Evolutionary conservation across 2,329 filamentous ascomycete genomes (phyloP), one percentile per base, ranked within the genome.

Genomic region (Phyllosticta citrichinensis): DNA sequence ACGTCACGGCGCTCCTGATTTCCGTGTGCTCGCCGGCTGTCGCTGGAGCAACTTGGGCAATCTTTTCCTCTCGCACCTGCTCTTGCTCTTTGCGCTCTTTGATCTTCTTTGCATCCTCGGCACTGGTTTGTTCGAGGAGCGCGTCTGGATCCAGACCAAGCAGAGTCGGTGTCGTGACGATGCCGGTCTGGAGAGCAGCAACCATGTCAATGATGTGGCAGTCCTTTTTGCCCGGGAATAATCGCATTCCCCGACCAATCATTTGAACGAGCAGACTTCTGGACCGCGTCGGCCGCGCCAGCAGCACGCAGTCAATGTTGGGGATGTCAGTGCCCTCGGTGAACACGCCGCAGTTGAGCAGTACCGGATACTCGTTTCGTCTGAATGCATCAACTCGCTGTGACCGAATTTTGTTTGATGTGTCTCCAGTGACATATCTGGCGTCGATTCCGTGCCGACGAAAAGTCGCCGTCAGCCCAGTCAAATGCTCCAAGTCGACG

Each of bases 151-250:
- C 89, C 8, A 99, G 83, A 1, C 94, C 94, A 67, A 97, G 97
- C 1, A 99, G 78, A 0, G 94, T 97, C 0, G 94, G 93, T 0
- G 90, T 91, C 0, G 91, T 95, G 2, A 96, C 83, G 57, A 99
- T 89, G 4, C 94, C 94, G 0, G 86, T 88, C 57, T 86, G 85
- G 22, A 97, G 77, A 47, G 86, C 91, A 0, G 92, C 88, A 0
- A 97, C 94, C 85, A 99, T 91, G 73, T 99, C 94, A 68, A 99
- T 95, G 63, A 99, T 81, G 71, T 97, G 94, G 67, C 94, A 99
- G 69, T 97, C 84, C 50, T 86, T 77, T 74, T 99, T 99, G 12
- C 83, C 88, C 0, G 86, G 79, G 70, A 90, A 82, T 50, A 97
- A 76, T 52, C 94, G 85, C 84, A 99, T 89, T 4, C 94, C 94